A percentile compares a stretch with the other conserved stretches of the same genome.
phyloP scores from a whole-genome alignment of 1,284 basidiomycete species.

The Coniferiporia weirii region DNA sequence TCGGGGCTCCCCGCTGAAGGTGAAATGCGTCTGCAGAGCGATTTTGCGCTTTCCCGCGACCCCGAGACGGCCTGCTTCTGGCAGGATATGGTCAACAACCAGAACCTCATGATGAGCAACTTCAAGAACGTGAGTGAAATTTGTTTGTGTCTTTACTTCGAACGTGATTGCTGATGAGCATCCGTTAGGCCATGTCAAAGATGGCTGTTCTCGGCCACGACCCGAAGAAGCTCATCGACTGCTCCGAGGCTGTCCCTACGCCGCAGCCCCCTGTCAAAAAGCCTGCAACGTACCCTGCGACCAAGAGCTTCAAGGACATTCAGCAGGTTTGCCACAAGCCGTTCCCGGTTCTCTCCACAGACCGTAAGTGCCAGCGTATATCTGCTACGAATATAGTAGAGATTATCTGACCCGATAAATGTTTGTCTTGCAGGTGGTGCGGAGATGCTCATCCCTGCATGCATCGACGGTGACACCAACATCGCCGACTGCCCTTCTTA shows the following conservation, averaged over 20 bases:
- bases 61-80: constrained; percentile 21
- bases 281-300: constrained; percentile 14
- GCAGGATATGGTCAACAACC: constrained; percentile 21
- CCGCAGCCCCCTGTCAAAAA: constrained; percentile 13
- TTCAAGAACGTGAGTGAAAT: constrained; percentile 5
- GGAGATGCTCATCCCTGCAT: constrained; percentile 13
- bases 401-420: background rate
- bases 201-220: constrained; percentile 30
- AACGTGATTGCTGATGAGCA: constrained; percentile 18
- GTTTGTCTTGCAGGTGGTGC: constrained; percentile 16
- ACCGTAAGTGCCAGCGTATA: constrained; percentile 4
- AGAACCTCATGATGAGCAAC: constrained; percentile 15
- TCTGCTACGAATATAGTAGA: too few relatives aligned
- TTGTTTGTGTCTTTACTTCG: background rate
- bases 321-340: constrained; percentile 12
- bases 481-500: constrained; percentile 17
- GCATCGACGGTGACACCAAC: constrained; percentile 15
- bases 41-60: constrained; percentile 18
- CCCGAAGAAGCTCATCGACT: constrained; percentile 19
- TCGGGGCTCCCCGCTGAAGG: constrained; percentile 10
- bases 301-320: constrained; percentile 9
- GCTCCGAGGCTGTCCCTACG: constrained; percentile 18
- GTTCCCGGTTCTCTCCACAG: constrained; percentile 14
- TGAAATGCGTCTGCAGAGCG: constrained; percentile 18
- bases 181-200: constrained; percentile 26